phyloP scores from a whole-genome alignment of 2,329 filamentous ascomycete genomes.

The Hymenoscyphus occultus region DNA sequence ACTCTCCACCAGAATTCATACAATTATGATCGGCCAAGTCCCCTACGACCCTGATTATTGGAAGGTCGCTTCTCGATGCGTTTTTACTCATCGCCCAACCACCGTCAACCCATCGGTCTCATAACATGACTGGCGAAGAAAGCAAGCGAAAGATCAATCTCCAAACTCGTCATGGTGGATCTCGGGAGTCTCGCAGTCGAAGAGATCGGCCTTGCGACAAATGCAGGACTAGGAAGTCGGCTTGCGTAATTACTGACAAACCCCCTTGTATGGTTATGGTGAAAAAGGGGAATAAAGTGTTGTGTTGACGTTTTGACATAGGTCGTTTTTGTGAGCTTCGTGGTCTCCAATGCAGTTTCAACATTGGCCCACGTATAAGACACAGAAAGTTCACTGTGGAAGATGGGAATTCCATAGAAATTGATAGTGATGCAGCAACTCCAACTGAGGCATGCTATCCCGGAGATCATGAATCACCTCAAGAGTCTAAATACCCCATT shows the following conservation, averaged over 20 bases:
- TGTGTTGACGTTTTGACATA: constrained; percentile 16
- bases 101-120: neutral
- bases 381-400: constrained; percentile 8
- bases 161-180: constrained; percentile 42
- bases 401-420: neutral
- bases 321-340: constrained; percentile 33
- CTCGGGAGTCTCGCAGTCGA: constrained; percentile 43
- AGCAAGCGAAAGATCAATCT: constrained; percentile 41
- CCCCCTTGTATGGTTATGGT: constrained; percentile 42
- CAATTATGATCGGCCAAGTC: constrained; percentile 13
- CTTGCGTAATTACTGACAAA: constrained; percentile 44
- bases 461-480: constrained; percentile 13
- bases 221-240: constrained; percentile 46
- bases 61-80: neutral
- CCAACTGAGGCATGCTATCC: neutral
- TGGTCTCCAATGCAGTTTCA: constrained; percentile 29
- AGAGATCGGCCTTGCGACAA: constrained; percentile 48
- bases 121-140: constrained; percentile 10
- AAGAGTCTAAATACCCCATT: constrained; percentile 17
- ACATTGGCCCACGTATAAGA: constrained; percentile 22
- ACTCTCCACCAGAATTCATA: neutral
- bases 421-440: constrained; percentile 10
- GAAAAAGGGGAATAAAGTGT: neutral
- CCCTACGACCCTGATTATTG: neutral
- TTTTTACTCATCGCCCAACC: constrained; percentile 9